phyloP scores from a whole-genome alignment of 805 yeast species.

The Millerozyma miso region DNA sequence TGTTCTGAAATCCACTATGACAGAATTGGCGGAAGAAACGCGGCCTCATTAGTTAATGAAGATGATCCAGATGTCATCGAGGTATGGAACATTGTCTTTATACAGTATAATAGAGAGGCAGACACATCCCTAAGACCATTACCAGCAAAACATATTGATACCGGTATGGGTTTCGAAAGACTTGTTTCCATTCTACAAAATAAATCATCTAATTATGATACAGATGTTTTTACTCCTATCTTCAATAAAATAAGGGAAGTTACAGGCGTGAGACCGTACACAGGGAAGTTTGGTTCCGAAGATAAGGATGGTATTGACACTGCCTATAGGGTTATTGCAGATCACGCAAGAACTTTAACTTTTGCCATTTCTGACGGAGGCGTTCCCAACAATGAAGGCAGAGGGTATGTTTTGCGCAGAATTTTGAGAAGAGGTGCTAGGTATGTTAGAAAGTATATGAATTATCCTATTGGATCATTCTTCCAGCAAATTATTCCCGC shows the following conservation, averaged over 20 bases:
- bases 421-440: slow-evolving; percentile 97
- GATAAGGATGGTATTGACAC: slow-evolving; percentile 95
- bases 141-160: slow-evolving; percentile 95
- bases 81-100: slow-evolving; percentile 96
- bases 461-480: slow-evolving; percentile 91
- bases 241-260: slow-evolving; percentile 84
- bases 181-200: slow-evolving; percentile 91
- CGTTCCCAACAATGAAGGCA: slow-evolving; percentile 98
- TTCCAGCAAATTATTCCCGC: slow-evolving; percentile 92
- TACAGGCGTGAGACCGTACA: slow-evolving; percentile 86
- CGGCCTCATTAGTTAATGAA: slow-evolving; percentile 82
- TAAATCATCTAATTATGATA: slow-evolving; percentile 90
- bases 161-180: slow-evolving; percentile 99
- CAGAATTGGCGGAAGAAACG: slow-evolving; percentile 97
- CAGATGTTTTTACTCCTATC: slow-evolving; percentile 91
- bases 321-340: slow-evolving; percentile 97
- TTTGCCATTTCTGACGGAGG: slow-evolving; percentile 98
- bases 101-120: slow-evolving; percentile 93
- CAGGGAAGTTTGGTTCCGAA: slow-evolving; percentile 90
- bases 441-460: slow-evolving; percentile 92
- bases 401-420: slow-evolving; percentile 97
- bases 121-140: slow-evolving; percentile 73
- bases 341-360: slow-evolving; percentile 94
- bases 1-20: slow-evolving; percentile 98
- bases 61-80: slow-evolving; percentile 98